phyloP scores from a whole-genome alignment of 176 grass and related monocot genomes.

The Elymus sibiricus region DNA sequence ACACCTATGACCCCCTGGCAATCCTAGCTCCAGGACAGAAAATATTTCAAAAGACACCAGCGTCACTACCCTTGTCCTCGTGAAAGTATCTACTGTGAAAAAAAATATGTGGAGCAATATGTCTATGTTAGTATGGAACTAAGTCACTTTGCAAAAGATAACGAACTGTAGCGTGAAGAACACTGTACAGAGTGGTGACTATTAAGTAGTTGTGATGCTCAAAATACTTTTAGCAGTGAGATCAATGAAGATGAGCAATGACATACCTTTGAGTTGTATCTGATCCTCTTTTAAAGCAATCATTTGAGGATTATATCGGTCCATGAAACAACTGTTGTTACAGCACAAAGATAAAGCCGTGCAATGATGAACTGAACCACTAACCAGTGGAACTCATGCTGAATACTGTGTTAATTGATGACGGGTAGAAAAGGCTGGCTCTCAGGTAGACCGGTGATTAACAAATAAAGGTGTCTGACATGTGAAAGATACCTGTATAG shows the following conservation, averaged over 20 bases:
- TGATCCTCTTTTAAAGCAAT: conserved; percentile 20
- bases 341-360: conserved; percentile 20
- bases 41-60: conserved; percentile 65
- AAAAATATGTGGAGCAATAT: neutral
- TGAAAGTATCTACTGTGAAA: neutral
- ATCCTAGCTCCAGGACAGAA: conserved; percentile 86
- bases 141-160: conserved; percentile 4
- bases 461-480: neutral
- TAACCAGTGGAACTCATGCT: conserved; percentile 6
- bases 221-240: neutral
- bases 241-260: conserved; percentile 3
- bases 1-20: conserved; percentile 65
- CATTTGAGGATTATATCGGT: conserved; percentile 6
- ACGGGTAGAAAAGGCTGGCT: neutral
- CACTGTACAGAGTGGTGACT: neutral
- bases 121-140: conserved; percentile 6
- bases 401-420: conserved; percentile 11
- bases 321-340: conserved; percentile 13
- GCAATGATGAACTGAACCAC: conserved; percentile 10
- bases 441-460: neutral
- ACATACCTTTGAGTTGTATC: neutral
- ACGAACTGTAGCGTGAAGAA: neutral
- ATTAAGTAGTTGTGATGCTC: neutral
- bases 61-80: conserved; percentile 33
- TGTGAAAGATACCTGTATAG: neutral